Evolutionary conservation across 2,329 filamentous ascomycete genomes (phyloP).

Genomic region (Neonectria sp.): DNA sequence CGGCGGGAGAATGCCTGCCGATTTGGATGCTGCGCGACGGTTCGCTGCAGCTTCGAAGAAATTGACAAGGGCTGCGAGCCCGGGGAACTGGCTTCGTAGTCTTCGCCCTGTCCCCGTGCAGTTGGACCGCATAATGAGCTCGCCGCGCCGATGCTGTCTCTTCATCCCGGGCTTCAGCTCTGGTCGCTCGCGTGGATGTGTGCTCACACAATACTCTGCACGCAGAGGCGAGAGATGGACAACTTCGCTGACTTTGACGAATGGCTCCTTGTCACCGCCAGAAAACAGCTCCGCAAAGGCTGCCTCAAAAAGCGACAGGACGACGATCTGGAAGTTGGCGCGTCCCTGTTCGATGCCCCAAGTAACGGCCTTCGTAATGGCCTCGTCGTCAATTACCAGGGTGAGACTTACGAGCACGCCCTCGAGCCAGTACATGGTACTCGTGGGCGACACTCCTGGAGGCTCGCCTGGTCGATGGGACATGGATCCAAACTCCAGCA

Average conservation of each 20-base stretch:
- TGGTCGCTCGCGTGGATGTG: conserved; percentile 33
- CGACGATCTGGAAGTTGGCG: conserved; percentile 36
- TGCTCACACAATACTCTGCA: conserved; percentile 25
- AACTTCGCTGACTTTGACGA: conserved; percentile 28
- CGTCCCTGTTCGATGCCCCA: conserved; percentile 37
- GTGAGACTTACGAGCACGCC: conserved; percentile 31
- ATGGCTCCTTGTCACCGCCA: conserved; percentile 13
- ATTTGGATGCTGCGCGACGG: conserved; percentile 27
- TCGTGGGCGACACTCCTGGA: conserved; percentile 21
- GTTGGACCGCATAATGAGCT: conserved; percentile 13
- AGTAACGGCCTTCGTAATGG: conserved; percentile 33
- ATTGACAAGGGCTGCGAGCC: conserved; percentile 39
- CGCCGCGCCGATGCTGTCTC: background rate
- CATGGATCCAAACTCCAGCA: conserved; percentile 26
- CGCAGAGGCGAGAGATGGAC: conserved; percentile 37
- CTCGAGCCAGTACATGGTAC: conserved; percentile 34
- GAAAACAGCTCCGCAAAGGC: conserved; percentile 38
- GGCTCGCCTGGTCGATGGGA: conserved; percentile 22
- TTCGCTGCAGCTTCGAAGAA: conserved; percentile 39
- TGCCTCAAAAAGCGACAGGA: conserved; percentile 40
- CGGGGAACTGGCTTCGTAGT: conserved; percentile 31
- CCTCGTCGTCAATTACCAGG: conserved; percentile 28
- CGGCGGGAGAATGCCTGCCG: conserved; percentile 21
- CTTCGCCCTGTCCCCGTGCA: conserved; percentile 9
- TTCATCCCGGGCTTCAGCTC: conserved; percentile 21